These are phyloP conservation scores for Ogataea haglerorum DNA, from an alignment of 805 yeast species.

Conservation along the genomic window DNA sequence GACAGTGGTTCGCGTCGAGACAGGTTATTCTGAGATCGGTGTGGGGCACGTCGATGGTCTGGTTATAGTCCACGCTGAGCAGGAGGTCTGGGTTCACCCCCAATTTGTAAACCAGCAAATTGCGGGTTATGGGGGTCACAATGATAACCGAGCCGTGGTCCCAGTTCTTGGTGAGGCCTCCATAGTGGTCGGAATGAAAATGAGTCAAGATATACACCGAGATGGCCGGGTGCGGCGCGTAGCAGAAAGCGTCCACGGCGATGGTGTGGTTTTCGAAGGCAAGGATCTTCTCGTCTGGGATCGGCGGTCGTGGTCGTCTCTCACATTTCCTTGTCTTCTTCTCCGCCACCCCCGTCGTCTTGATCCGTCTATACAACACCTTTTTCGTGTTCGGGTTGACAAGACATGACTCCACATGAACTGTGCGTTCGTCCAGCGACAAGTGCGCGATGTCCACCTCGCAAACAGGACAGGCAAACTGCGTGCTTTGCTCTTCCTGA, in stretches of 20 bases:
- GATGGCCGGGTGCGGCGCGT: slow-evolving; percentile 43
- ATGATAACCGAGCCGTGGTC: slow-evolving; percentile 58
- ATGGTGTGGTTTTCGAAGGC: slow-evolving; percentile 37
- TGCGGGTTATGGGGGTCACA: slow-evolving; percentile 68
- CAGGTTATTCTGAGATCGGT: slow-evolving; percentile 51
- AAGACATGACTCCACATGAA: slow-evolving; percentile 57
- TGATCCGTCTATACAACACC: slow-evolving; percentile 22
- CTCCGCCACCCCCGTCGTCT: slow-evolving; percentile 10
- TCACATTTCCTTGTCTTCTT: background rate
- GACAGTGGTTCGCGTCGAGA: slow-evolving; percentile 92
- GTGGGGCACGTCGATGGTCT: slow-evolving; percentile 38
- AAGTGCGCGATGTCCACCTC: slow-evolving; percentile 35
- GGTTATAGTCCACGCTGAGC: slow-evolving; percentile 37
- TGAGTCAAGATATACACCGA: slow-evolving; percentile 66
- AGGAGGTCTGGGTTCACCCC: slow-evolving; percentile 47
- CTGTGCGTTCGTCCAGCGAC: slow-evolving; percentile 40
- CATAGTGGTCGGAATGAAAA: slow-evolving; percentile 93
- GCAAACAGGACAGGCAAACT: slow-evolving; percentile 53
- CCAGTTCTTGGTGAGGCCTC: slow-evolving; percentile 82
- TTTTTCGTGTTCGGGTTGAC: slow-evolving; percentile 23
- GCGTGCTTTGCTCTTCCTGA: slow-evolving; percentile 5
- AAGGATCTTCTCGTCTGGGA: slow-evolving; percentile 56
- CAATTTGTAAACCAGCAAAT: slow-evolving; percentile 51
- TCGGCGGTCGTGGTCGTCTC: slow-evolving; percentile 32
- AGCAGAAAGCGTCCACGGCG: slow-evolving; percentile 68